phyloP scores from a whole-genome alignment of 441 rosid species.

The Euphorbia corollata region DNA sequence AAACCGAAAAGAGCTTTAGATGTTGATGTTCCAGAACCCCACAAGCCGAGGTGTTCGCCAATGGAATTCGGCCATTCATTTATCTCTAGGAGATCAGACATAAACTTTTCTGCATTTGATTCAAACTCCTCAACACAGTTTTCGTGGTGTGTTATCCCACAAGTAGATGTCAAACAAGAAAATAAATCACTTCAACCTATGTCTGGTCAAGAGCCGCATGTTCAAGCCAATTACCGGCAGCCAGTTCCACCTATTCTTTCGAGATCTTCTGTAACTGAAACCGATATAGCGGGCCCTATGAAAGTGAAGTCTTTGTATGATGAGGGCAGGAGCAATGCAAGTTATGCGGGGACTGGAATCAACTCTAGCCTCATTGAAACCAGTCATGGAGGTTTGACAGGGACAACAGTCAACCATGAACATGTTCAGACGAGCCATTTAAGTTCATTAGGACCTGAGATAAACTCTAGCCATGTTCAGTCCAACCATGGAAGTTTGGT shows the following conservation, averaged over 20 bases:
- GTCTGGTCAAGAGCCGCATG: slow-evolving; percentile 28
- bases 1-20: slow-evolving; percentile 34
- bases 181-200: slow-evolving; percentile 29
- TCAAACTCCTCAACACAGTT: slow-evolving; percentile 31
- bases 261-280: slow-evolving; percentile 28
- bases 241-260: slow-evolving; percentile 27
- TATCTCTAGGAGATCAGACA: slow-evolving; percentile 26
- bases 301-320: slow-evolving; percentile 31
- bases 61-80: slow-evolving; percentile 37
- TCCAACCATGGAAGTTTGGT: slow-evolving; percentile 5
- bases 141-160: slow-evolving; percentile 47
- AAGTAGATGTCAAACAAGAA: slow-evolving; percentile 40
- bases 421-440: slow-evolving; percentile 24
- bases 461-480: slow-evolving; percentile 30
- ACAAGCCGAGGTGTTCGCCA: slow-evolving; percentile 33
- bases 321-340: slow-evolving; percentile 23
- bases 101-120: slow-evolving; percentile 33
- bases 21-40: slow-evolving; percentile 32
- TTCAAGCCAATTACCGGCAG: slow-evolving; percentile 23
- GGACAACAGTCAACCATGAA: slow-evolving; percentile 20
- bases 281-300: slow-evolving; percentile 16
- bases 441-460: background rate
- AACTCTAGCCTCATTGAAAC: slow-evolving; percentile 31
- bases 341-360: slow-evolving; percentile 20
- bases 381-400: background rate